Evolutionary conservation across 192 early-diverging fungal species (phyloP), one percentile per base, ranked within the genome.

Genomic region (Entophlyctis luteolus): DNA sequence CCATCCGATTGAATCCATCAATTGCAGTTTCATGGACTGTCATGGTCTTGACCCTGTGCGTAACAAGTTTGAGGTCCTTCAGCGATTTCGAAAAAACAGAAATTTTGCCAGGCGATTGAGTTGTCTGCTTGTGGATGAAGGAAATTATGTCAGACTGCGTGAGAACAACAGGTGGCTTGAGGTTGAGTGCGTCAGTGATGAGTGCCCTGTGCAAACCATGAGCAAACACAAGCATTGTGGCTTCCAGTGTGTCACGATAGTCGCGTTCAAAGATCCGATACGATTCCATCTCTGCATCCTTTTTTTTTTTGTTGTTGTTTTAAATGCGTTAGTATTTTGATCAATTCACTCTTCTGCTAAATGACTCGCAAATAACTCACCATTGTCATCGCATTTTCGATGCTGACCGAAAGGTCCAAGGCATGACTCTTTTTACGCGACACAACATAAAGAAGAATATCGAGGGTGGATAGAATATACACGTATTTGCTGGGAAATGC

Each of bases 61-160:
- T 57, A 12, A 33, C 48, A 8, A 69, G 50, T 22, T 73, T 60
- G 16, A 84, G 34, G 1, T 55, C 38, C 34, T 70, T n/a, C 14
- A 87, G 48, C 1, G 81, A 62, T 1, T 37, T 48, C 28, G 81
- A 35, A 1, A 84, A 42, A 53, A 73, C 68, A 14, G 83, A 66
- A 1, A 37, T 23, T 59, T 25, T 73, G 78, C 4, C 78, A 76
- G 45, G 85, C 76, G 27, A 55, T 53, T 55, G 31, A 20, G 31
- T 35, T 20, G 31, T 55, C 34, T 59, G 58, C 23, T 48, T 29
- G 22, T 62, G 18, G 32, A 81, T 76, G 67, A 84, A 82, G 22
- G 73, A 62, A 37, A 86, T 73, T 18, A 89, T 73, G 47, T 89
- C 87, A 4, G 82, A 78, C 63, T 89, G 87, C 2, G 85, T 84